phyloP scores from a whole-genome alignment of 768 basidiomycete species.

The Boletus reticuloceps region DNA sequence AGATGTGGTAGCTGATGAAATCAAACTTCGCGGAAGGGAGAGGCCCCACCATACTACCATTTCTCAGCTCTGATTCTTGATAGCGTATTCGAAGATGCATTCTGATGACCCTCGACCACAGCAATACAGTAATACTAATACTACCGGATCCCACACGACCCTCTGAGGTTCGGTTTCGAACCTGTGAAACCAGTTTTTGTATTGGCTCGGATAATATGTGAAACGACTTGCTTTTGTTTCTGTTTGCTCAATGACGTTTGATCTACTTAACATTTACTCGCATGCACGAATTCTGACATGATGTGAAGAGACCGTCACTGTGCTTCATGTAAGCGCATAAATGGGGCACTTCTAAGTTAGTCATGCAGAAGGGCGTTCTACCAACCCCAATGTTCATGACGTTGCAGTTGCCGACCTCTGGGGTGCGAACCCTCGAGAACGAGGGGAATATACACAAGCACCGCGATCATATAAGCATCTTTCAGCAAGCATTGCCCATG shows the following conservation, averaged over 20 bases:
- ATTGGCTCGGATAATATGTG: constrained; percentile 12
- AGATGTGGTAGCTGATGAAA: neutral
- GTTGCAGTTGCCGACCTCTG: constrained; percentile 7
- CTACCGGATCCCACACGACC: neutral
- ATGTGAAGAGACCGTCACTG: constrained; percentile 1
- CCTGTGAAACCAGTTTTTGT: constrained; percentile 8
- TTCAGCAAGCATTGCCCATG: constrained; percentile 1
- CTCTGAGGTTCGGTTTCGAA: constrained; percentile 6
- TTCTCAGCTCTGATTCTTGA: constrained; percentile 7
- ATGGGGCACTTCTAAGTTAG: constrained; percentile 12
- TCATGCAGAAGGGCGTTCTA: constrained; percentile 4
- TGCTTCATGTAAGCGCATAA: constrained; percentile 9
- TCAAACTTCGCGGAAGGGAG: neutral
- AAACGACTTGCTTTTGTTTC: constrained; percentile 1
- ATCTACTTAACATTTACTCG: neutral
- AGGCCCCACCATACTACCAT: neutral
- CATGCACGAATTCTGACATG: constrained; percentile 10
- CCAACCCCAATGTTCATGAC: constrained; percentile 18
- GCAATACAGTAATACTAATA: neutral
- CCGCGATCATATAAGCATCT: constrained; percentile 6
- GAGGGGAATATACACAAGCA: constrained; percentile 6
- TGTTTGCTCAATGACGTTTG: neutral
- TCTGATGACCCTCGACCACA: neutral
- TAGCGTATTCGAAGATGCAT: constrained; percentile 1
- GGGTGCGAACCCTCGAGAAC: constrained; percentile 16